Evolutionary conservation across 495 filamentous ascomycete species (phyloP).

Genomic region (Glutinoglossum americanum): DNA sequence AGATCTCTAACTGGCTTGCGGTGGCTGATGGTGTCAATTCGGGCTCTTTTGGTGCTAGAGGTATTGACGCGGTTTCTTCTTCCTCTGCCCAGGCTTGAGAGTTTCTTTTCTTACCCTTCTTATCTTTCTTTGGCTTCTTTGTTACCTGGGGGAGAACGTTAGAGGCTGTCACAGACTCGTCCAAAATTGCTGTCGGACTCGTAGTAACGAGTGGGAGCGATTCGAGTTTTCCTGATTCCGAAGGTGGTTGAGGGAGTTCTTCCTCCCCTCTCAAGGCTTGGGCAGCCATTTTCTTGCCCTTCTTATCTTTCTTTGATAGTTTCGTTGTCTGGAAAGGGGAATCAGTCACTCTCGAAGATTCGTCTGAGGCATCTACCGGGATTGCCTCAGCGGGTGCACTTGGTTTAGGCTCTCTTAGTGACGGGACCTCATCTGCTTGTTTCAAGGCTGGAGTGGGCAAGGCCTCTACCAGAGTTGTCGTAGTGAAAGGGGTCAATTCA

Average conservation of each 20-base stretch:
- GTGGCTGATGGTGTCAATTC: not conserved
- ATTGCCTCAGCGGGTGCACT: not conserved
- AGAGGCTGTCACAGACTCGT: not conserved
- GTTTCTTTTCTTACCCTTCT: not conserved
- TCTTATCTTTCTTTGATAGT: not conserved
- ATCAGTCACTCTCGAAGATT: not conserved
- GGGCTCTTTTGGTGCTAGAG: not conserved
- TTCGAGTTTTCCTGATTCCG: not conserved
- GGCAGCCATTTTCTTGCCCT: not conserved
- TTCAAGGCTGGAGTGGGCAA: not conserved
- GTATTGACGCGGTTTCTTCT: not conserved
- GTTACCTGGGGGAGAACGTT: not conserved
- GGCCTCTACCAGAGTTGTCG: not conserved
- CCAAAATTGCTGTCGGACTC: not conserved
- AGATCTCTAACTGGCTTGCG: not conserved
- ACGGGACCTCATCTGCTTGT: not conserved
- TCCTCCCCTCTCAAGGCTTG: not conserved
- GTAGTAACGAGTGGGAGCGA: not conserved
- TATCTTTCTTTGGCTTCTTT: not conserved
- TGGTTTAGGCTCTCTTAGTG: not conserved
- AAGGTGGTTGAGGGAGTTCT: not conserved
- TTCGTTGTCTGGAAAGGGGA: not conserved
- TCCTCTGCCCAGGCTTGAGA: not conserved
- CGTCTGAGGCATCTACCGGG: not conserved
- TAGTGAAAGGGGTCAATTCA: not conserved